Percentiles rank a stretch among this genome's conserved stretches.
These are phyloP conservation scores for Sungouiozyma intestinalis DNA, from an alignment of 805 yeast genomes.

Conservation along the genomic window DNA sequence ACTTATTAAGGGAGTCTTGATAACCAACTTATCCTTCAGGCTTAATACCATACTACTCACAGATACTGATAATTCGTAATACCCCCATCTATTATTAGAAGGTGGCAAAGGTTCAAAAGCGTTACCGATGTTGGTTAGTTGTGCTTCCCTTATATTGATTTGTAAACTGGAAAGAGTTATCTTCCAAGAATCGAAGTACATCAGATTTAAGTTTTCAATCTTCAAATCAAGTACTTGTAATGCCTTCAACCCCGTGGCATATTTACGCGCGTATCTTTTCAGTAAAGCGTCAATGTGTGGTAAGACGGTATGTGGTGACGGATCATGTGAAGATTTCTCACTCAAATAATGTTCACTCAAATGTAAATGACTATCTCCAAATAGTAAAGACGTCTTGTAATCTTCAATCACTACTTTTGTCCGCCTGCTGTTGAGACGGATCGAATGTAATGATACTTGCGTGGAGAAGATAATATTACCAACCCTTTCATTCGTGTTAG, in stretches of 20 bases:
- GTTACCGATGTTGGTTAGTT: slow-evolving; percentile 13
- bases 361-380: neutral
- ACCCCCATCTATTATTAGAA: slow-evolving; percentile 10
- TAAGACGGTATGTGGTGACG: neutral
- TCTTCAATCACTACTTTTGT: neutral
- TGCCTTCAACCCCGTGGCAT: slow-evolving; percentile 5
- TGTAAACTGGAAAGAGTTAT: slow-evolving; percentile 22
- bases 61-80: slow-evolving; percentile 23
- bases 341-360: neutral
- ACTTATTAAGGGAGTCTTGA: slow-evolving; percentile 25
- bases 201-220: slow-evolving; percentile 21
- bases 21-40: slow-evolving; percentile 11
- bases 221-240: slow-evolving; percentile 22
- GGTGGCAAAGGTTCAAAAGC: slow-evolving; percentile 15
- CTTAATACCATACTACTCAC: slow-evolving; percentile 16
- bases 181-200: slow-evolving; percentile 7
- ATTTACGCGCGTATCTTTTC: neutral
- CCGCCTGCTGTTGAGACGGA: neutral
- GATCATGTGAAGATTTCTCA: neutral
- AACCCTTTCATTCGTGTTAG: neutral
- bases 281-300: neutral
- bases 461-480: neutral
- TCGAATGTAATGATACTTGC: neutral
- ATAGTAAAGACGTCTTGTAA: neutral
- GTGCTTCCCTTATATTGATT: slow-evolving; percentile 17